Evolutionary conservation across 176 grass and related monocot species (phyloP), one percentile per base, ranked within the genome.

Genomic region (Zizania latifolia): DNA sequence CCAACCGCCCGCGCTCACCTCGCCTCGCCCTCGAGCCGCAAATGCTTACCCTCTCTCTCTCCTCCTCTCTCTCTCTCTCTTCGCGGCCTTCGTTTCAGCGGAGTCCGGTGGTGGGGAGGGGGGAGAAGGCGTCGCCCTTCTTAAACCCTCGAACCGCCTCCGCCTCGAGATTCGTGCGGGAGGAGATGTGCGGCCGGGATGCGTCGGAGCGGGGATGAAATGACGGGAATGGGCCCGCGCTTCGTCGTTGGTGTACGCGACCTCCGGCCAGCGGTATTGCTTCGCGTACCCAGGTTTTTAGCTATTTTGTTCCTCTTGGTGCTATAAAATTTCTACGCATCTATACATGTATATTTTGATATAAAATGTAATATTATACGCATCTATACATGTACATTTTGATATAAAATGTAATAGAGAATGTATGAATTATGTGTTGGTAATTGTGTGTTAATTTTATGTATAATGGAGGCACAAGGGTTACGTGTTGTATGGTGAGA

Each of bases 61-160:
- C 34, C 34, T 36, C 30, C 6, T 6, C 10, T 31, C 9, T 10
- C 35, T 50, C 4, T 2, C 68, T 16, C n/a, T 28, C 44, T 34
- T 21, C 4, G 24, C 19, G 10, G 28, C 12, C 48, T 17, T 14
- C 28, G 16, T 29, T 40, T 53, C 61, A 39, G 4, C n/a, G 19
- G 67, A 15, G 57, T 32, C 26, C 3, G 29, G 69, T 58, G 53
- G 8, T 19, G 6, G 17, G 5, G 27, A 45, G 17, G 68, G 46
- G 0, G 34, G 36, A 30, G 15, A 15, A 4, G n/a, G 8, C 16
- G 13, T 75, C 21, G 57, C 5, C 46, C 65, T 81, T 81, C 78
- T 86, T 62, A 86, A 86, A 86, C 84, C 84, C 72, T 55, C 56
- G 34, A 32, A 23, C 19, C 70, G 65, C 14, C 19, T 71, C 11